These are phyloP conservation scores for Fusarium newnesense DNA, from an alignment of 2,329 filamentous ascomycete genomes.

Conservation along the genomic window DNA sequence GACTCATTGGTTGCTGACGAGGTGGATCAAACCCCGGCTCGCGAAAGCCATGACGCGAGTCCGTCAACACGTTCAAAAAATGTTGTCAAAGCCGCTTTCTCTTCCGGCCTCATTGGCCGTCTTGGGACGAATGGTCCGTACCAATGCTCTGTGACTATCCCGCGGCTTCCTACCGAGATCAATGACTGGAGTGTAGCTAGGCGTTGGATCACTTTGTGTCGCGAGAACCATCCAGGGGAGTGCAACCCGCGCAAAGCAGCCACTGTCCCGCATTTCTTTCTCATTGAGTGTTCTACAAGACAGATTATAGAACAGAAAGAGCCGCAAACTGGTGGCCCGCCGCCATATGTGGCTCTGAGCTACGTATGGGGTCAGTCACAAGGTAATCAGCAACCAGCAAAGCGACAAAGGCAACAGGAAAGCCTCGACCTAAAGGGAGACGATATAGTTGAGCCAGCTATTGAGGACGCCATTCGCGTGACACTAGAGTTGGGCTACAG, in stretches of 20 bases:
- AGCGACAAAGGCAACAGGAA: background rate
- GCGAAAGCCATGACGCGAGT: background rate
- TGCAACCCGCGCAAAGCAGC: background rate
- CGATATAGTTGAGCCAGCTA: accelerated
- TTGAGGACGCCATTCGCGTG: background rate
- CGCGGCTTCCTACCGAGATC: accelerated
- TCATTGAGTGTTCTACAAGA: background rate
- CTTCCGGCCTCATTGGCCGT: background rate
- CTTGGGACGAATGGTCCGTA: background rate
- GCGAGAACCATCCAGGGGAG: background rate
- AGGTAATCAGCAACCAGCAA: background rate
- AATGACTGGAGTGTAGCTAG: background rate
- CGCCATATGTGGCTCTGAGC: background rate
- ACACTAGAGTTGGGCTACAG: background rate
- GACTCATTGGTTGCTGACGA: background rate
- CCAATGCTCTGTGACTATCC: background rate
- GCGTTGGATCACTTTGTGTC: background rate
- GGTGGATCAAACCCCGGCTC: too few species aligned
- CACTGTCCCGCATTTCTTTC: background rate
- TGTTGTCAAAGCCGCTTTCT: background rate
- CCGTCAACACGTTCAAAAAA: background rate
- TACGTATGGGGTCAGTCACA: background rate
- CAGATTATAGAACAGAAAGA: background rate
- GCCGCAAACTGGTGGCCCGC: accelerated
- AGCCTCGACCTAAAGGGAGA: accelerated